A percentile compares a stretch with the other conserved stretches of the same genome.
These are phyloP conservation scores for Ogataea hybrid DNA, from an alignment of 1,139 yeast species.

Conservation along the genomic window DNA sequence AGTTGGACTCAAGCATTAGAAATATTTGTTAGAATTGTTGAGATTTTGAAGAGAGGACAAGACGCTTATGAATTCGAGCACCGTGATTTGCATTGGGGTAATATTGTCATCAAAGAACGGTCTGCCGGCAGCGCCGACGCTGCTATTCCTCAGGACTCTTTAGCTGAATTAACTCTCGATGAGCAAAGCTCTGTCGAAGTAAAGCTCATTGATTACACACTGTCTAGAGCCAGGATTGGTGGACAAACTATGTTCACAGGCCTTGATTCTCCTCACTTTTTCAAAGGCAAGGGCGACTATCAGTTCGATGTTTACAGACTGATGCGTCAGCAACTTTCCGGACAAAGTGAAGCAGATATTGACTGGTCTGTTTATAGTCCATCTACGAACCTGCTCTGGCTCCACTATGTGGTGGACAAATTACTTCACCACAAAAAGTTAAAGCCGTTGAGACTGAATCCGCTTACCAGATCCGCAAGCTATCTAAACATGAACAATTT, in stretches of 20 bases:
- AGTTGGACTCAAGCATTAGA: conserved; percentile 52
- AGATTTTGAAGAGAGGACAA: conserved; percentile 51
- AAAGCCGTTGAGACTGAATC: conserved; percentile 28
- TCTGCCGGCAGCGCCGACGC: background rate
- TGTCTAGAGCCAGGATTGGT: conserved; percentile 43
- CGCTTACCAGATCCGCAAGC: conserved; percentile 23
- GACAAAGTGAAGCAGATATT: conserved; percentile 12
- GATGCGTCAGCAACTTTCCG: conserved; percentile 26
- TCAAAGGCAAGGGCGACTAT: conserved; percentile 32
- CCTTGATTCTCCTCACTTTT: conserved; percentile 35
- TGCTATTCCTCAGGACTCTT: conserved; percentile 11
- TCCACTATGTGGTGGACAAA: conserved; percentile 44
- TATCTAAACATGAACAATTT: conserved; percentile 18
- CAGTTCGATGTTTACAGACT: conserved; percentile 30
- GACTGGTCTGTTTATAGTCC: conserved; percentile 45
- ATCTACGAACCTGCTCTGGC: conserved; percentile 48
- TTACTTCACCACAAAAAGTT: conserved; percentile 38
- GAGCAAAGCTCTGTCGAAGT: conserved; percentile 34
- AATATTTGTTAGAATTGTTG: conserved; percentile 52
- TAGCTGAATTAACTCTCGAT: conserved; percentile 8
- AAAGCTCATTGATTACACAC: conserved; percentile 56
- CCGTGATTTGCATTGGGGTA: conserved; percentile 66
- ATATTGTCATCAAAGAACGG: conserved; percentile 37
- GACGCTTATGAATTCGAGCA: conserved; percentile 56
- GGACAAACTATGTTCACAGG: conserved; percentile 38